Evolutionary conservation across 768 basidiomycete species (phyloP).

Genomic region (Hortiboletus campestris): DNA sequence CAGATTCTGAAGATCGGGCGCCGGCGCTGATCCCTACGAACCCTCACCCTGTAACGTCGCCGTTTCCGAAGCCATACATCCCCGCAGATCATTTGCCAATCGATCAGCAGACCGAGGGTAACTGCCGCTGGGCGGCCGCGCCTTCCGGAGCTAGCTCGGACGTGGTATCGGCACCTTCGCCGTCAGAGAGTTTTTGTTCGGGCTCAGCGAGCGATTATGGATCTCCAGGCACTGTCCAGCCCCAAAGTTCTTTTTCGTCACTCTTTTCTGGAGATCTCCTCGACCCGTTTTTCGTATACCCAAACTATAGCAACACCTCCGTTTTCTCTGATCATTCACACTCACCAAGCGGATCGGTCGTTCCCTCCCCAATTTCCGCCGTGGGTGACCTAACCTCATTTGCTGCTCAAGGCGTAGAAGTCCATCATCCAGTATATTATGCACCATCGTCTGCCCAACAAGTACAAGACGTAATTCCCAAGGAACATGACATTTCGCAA

Average conservation of each 20-base stretch:
- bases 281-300: conserved; percentile 45
- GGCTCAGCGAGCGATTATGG: conserved; percentile 21
- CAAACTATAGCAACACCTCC: conserved; percentile 33
- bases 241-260: conserved; percentile 39
- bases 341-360: conserved; percentile 24
- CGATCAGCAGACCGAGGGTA: conserved; percentile 21
- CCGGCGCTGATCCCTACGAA: conserved; percentile 20
- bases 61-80: conserved; percentile 28
- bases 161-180: conserved; percentile 18
- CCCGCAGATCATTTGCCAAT: conserved; percentile 33
- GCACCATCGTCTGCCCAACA: conserved; percentile 24
- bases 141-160: conserved; percentile 15
- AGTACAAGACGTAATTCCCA: conserved; percentile 23
- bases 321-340: conserved; percentile 37
- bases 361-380: conserved; percentile 27
- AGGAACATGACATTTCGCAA: conserved; percentile 27
- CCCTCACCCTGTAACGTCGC: conserved; percentile 22
- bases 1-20: conserved; percentile 20
- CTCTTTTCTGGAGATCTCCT: conserved; percentile 43
- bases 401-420: conserved; percentile 16
- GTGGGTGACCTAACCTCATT: conserved; percentile 30
- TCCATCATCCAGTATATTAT: conserved; percentile 28
- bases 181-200: conserved; percentile 23
- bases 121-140: conserved; percentile 23
- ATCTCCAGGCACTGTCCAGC: conserved; percentile 28